Evolutionary conservation across 305 asterid species (phyloP).

Genomic region (Striga hermonthica): DNA sequence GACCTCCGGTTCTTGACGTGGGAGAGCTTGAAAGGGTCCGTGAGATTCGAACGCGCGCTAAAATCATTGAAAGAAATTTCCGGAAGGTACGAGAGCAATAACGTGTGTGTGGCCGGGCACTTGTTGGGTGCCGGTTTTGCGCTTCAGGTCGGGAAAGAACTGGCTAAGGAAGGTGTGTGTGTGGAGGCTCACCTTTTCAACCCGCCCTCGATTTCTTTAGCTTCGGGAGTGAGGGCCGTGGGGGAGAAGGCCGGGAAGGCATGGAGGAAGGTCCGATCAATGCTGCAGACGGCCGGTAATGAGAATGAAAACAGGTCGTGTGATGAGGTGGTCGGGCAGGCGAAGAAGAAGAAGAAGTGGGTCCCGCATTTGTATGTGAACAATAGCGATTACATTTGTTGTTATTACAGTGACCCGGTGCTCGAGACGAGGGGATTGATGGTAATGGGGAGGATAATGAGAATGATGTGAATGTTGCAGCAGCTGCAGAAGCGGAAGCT

Average conservation of each 20-base stretch:
- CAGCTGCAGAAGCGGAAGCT: slow-evolving; percentile 31
- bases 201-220: slow-evolving; percentile 92
- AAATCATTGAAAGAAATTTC: slow-evolving; percentile 57
- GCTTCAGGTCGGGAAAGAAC: slow-evolving; percentile 82
- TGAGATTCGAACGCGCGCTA: slow-evolving; percentile 57
- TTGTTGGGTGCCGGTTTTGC: slow-evolving; percentile 95
- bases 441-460: slow-evolving; percentile 30
- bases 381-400: slow-evolving; percentile 86
- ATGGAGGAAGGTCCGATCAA: slow-evolving; percentile 65
- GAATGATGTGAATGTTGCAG: slow-evolving; percentile 38
- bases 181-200: slow-evolving; percentile 95
- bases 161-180: slow-evolving; percentile 79
- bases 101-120: slow-evolving; percentile 77
- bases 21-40: slow-evolving; percentile 89
- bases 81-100: slow-evolving; percentile 66
- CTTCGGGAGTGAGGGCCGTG: slow-evolving; percentile 62
- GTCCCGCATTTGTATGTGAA: slow-evolving; percentile 82
- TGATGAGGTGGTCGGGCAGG: too few species aligned
- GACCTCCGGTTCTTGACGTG: slow-evolving; percentile 86
- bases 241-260: slow-evolving; percentile 69
- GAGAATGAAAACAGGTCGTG: slow-evolving; percentile 19
- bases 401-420: slow-evolving; percentile 67
- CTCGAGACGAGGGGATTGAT: slow-evolving; percentile 32
- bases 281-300: slow-evolving; percentile 43
- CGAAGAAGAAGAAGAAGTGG: slow-evolving; percentile 61